Evolutionary conservation across 2,329 filamentous ascomycete genomes (phyloP).

Genomic region (Ciborinia camelliae): DNA sequence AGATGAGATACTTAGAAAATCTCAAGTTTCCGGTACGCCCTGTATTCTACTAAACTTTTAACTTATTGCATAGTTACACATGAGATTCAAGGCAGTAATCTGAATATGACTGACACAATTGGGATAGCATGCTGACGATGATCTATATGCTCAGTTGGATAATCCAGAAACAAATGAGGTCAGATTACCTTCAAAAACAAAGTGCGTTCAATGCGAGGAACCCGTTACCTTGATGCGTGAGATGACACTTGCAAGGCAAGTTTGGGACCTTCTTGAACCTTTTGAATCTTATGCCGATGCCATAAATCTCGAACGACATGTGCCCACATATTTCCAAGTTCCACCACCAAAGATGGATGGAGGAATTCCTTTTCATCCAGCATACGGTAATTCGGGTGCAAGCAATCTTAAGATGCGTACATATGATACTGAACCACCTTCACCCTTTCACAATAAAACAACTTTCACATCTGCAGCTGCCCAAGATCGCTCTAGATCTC

Average conservation of each 20-base stretch:
- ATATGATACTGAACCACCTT: constrained; percentile 19
- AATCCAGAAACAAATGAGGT: constrained; percentile 25
- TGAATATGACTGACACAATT: neutral
- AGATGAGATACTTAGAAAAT: constrained; percentile 35
- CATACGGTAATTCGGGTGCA: constrained; percentile 21
- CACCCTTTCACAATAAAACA: constrained; percentile 21
- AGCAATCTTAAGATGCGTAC: constrained; percentile 18
- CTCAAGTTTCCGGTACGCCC: constrained; percentile 35
- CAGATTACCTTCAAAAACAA: constrained; percentile 34
- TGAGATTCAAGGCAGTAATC: neutral
- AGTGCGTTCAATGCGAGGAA: constrained; percentile 39
- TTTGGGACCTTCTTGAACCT: constrained; percentile 40
- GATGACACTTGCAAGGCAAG: constrained; percentile 38
- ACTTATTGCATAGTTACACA: neutral
- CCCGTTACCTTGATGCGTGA: constrained; percentile 40
- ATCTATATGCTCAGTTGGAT: constrained; percentile 25
- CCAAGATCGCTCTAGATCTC: constrained; percentile 23
- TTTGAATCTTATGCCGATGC: constrained; percentile 41
- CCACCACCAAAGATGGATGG: constrained; percentile 35
- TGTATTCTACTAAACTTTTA: neutral
- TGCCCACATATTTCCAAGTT: constrained; percentile 39
- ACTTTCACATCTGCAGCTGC: constrained; percentile 20
- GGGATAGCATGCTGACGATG: constrained; percentile 20
- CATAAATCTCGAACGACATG: constrained; percentile 41
- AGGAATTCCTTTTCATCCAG: constrained; percentile 24